These are phyloP conservation scores for Penicillium aurantiogriseum DNA, from an alignment of 2,329 filamentous ascomycete genomes.

Conservation along the genomic window DNA sequence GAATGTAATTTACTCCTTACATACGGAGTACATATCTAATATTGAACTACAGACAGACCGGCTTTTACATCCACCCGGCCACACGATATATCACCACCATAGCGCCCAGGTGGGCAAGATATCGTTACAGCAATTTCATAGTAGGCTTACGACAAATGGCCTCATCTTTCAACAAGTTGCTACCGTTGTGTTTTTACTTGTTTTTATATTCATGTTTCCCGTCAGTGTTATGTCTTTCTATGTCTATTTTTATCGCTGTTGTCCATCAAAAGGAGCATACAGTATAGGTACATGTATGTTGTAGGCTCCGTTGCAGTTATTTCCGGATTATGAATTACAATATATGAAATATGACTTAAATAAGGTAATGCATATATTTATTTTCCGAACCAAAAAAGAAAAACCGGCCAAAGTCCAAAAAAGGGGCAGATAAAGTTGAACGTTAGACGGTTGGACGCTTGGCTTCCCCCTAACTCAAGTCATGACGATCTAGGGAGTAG, in stretches of 20 bases:
- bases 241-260: not conserved
- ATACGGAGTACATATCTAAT: no score
- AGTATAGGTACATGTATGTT: not conserved
- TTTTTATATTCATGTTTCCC: not conserved
- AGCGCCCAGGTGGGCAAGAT: not conserved
- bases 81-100: not conserved
- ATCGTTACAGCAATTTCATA: not conserved
- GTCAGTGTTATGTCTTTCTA: not conserved
- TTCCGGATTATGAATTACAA: not conserved
- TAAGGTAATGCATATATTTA: no score
- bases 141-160: not conserved
- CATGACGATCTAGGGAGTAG: slow-evolving; percentile 10
- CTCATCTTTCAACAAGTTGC: not conserved
- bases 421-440: slow-evolving; percentile 3
- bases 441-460: not conserved
- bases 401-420: not conserved
- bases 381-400: no score
- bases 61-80: not conserved
- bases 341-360: not conserved
- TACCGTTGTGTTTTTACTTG: not conserved
- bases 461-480: slow-evolving; percentile 2
- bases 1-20: not conserved
- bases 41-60: not conserved
- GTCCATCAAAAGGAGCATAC: not conserved
- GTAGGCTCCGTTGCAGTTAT: not conserved